A percentile compares a stretch with the other conserved stretches of the same genome.
Evolutionary conservation across 1,139 yeast species (phyloP).

Genomic region (Keqinozyma sinolaborantium): DNA sequence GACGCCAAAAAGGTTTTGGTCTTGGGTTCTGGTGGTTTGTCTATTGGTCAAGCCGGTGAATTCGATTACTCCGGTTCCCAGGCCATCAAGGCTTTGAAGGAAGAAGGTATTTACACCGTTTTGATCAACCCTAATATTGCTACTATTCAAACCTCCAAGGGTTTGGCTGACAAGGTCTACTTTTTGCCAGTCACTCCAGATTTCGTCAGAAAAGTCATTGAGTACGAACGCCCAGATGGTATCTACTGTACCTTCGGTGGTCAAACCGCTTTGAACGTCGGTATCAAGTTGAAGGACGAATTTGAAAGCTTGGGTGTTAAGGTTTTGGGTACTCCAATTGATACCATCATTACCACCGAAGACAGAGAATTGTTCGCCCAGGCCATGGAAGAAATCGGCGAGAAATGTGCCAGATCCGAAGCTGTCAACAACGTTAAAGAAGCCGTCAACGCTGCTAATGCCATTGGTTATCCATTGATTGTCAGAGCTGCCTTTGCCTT

Average conservation of each 20-base stretch:
- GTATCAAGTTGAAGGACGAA: slow-evolving; percentile 93
- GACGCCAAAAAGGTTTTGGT: slow-evolving; percentile 92
- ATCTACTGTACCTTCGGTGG: slow-evolving; percentile 98
- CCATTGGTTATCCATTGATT: slow-evolving; percentile 92
- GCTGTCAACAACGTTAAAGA: slow-evolving; percentile 80
- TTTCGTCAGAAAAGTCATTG: slow-evolving; percentile 90
- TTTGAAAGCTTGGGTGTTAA: slow-evolving; percentile 88
- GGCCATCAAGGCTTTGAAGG: slow-evolving; percentile 91
- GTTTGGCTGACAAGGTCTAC: slow-evolving; percentile 96
- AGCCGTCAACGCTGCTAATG: slow-evolving; percentile 79
- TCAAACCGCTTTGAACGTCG: slow-evolving; percentile 95
- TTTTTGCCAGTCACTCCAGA: slow-evolving; percentile 96
- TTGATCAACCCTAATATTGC: slow-evolving; percentile 97
- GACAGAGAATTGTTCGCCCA: slow-evolving; percentile 94
- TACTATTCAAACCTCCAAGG: slow-evolving; percentile 96
- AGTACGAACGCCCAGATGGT: slow-evolving; percentile 95
- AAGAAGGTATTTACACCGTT: slow-evolving; percentile 94
- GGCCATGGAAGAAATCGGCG: slow-evolving; percentile 92
- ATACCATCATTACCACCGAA: slow-evolving; percentile 94
- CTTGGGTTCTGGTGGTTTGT: slow-evolving; percentile 97
- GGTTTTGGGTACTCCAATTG: slow-evolving; percentile 95
- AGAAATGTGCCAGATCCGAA: slow-evolving; percentile 90
- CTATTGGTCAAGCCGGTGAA: slow-evolving; percentile 99
- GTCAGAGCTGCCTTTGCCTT: slow-evolving; percentile 97
- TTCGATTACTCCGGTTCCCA: slow-evolving; percentile 98